Evolutionary conservation across 192 early-diverging fungal genomes (phyloP).

Genomic region (Spizellomyces punctatus): DNA sequence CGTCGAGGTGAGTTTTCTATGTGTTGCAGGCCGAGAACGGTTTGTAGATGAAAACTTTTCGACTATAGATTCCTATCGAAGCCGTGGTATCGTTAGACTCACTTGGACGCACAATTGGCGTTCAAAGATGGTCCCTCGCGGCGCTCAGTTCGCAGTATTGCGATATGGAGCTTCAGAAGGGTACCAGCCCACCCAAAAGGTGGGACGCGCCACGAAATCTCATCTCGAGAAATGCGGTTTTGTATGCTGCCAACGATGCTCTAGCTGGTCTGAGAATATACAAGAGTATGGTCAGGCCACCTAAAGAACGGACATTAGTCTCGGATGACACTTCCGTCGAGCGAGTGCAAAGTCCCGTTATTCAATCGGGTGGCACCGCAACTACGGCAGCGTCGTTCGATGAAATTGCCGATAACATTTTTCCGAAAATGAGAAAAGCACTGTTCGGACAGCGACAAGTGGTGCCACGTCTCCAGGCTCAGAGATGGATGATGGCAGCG

Average conservation of each 20-base stretch:
- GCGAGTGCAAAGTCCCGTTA: too few species aligned
- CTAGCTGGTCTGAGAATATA: slow-evolving; percentile 14
- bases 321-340: too few species aligned
- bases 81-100: not conserved
- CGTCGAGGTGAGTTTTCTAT: not conserved
- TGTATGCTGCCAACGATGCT: slow-evolving; percentile 29
- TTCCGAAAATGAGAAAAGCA: too few species aligned
- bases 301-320: not conserved
- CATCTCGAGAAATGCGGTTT: not conserved
- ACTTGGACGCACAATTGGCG: slow-evolving; percentile 1
- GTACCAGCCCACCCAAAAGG: not conserved
- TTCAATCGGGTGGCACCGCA: too few species aligned
- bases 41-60: too few species aligned
- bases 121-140: not conserved
- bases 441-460: too few species aligned
- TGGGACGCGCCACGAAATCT: slow-evolving; percentile 13
- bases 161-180: not conserved
- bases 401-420: too few species aligned
- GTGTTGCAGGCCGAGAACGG: too few species aligned
- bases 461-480: too few species aligned
- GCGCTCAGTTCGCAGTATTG: slow-evolving; percentile 9
- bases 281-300: slow-evolving; percentile 3
- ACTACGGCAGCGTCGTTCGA: too few species aligned
- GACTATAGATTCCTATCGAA: not conserved
- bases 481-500: too few species aligned